These are phyloP conservation scores for Lupinus albus DNA, from an alignment of 306 rosid species.

Conservation along the genomic window DNA sequence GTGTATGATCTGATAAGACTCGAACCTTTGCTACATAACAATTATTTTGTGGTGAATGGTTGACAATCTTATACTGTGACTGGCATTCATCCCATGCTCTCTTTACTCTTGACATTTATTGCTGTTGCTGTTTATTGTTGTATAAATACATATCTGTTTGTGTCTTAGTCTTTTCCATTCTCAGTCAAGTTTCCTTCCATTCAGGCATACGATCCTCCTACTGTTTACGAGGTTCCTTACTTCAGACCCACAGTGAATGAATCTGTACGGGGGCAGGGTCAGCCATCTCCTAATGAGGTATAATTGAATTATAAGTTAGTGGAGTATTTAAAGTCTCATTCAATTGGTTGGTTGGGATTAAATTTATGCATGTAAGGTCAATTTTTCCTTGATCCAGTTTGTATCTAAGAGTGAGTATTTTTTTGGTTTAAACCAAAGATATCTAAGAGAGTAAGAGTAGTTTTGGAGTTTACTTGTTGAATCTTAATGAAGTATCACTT, in stretches of 20 bases:
- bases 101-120: not conserved
- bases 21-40: not conserved
- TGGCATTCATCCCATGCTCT: not conserved
- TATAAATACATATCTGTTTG: constrained; percentile 2
- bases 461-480: constrained; percentile 15
- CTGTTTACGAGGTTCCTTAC: constrained; percentile 81
- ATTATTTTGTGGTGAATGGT: constrained; percentile 1
- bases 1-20: too few species aligned
- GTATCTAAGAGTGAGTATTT: not conserved
- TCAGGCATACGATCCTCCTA: constrained; percentile 88
- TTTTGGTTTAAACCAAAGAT: too few species aligned
- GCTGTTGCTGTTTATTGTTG: not conserved
- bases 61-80: not conserved
- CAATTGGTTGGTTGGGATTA: constrained; percentile 24
- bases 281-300: constrained; percentile 81
- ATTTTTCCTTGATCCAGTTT: not conserved
- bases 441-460: too few species aligned
- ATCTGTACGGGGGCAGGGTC: constrained; percentile 63
- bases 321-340: not conserved
- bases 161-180: constrained; percentile 32
- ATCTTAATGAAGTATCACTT: constrained; percentile 2
- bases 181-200: constrained; percentile 38
- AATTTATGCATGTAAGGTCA: not conserved
- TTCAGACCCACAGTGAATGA: constrained; percentile 82
- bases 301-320: constrained; percentile 4